These are phyloP conservation scores for Pharus latifolius DNA, from an alignment of 176 grass and related monocot genomes.

Conservation along the genomic window DNA sequence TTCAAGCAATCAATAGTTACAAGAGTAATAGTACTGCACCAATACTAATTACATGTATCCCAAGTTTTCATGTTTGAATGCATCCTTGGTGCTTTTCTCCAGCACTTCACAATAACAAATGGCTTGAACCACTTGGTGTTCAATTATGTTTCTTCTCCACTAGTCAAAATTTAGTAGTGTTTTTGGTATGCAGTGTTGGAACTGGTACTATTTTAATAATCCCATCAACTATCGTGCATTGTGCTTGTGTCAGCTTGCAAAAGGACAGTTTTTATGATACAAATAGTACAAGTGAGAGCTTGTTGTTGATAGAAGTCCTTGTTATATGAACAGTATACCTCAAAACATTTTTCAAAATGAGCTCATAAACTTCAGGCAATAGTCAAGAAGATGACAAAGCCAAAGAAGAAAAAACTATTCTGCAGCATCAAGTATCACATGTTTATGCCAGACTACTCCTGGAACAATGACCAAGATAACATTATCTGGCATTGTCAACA, in stretches of 20 bases:
- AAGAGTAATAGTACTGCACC: no score
- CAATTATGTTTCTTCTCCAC: no score
- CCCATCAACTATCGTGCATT: background rate
- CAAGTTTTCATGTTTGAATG: no score
- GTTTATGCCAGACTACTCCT: background rate
- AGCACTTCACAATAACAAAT: no score
- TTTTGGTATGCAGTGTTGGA: no score
- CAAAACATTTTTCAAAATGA: background rate
- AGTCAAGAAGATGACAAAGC: background rate
- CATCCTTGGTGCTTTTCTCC: no score
- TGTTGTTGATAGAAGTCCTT: background rate
- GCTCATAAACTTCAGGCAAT: background rate
- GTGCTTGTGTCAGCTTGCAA: background rate
- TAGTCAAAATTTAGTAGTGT: no score
- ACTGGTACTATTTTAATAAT: no score
- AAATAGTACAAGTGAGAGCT: background rate
- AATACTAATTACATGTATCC: no score
- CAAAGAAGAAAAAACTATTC: background rate
- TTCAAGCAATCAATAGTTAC: no score
- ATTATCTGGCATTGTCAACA: background rate
- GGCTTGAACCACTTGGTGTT: no score
- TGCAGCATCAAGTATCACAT: background rate
- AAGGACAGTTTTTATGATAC: background rate
- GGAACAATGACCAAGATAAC: background rate
- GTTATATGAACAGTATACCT: background rate